Evolutionary conservation across 148 eudicot genomes (phyloP), one percentile per base, ranked within the genome.

Genomic region (Camellia lanceoleosa): DNA sequence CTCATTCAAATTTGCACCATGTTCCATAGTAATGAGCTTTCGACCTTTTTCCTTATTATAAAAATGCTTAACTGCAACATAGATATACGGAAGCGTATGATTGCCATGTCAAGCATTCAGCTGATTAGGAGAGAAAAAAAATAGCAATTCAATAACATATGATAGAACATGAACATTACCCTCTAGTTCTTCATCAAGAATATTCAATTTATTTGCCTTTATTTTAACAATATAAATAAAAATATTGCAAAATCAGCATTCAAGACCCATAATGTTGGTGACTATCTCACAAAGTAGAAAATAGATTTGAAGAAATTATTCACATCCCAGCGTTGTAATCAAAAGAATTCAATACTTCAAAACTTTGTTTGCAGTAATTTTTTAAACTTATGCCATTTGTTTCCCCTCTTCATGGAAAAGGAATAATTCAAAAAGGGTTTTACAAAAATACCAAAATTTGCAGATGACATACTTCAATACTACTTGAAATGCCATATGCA

Each of bases 21-120:
- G 44, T 59, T 62, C 59, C 18, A 68, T 30, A 30, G 44, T 42
- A 14, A n/a, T 38, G 18, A 42, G 47, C 70, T 75, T 83, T 65
- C n/a, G 76, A 76, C 54, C 66, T 5, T 54, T 70, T 43, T 49
- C 47, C 80, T 46, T 42, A 74, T 84, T 84, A 62, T 81, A 81
- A 52, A 81, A 81, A 54, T 78, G 71, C 47, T 61, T 62, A 44
- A 84, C 87, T 84, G 84, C 75, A 84, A 81, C 62, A 52, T 13
- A 77, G 42, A 58, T 47, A 52, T 8, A n/a, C 59, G 69, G 20
- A 60, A 20, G 6, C 59, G 66, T 41, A 7, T 30, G 71, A 71
- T 2, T 16, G n/a, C 20, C 43, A 52, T 23, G 18, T 62, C 19
- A 47, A 77, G 42, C 3, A 65, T 30, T 63, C 70, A 77, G 70